Evolutionary conservation across 2,329 filamentous ascomycete species (phyloP).

Genomic region (Geosmithia morbida): DNA sequence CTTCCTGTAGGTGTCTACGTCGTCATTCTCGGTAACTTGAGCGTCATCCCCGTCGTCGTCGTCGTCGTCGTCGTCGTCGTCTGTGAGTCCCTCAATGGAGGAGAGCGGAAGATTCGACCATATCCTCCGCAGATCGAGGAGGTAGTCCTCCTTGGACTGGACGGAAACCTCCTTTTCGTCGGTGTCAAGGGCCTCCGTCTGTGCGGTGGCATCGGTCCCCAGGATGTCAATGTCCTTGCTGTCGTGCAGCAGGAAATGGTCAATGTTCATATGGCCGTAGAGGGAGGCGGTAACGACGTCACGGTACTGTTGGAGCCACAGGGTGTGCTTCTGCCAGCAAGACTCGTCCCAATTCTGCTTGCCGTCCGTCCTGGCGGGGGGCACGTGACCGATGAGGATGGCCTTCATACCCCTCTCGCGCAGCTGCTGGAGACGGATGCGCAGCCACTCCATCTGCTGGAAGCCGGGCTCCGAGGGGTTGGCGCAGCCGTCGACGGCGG

Average conservation of each 20-base stretch:
- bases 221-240: slow-evolving; percentile 56
- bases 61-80: slow-evolving; percentile 6
- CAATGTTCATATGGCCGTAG: slow-evolving; percentile 97
- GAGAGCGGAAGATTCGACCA: slow-evolving; percentile 64
- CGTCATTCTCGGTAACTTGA: slow-evolving; percentile 3
- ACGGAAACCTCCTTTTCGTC: slow-evolving; percentile 43
- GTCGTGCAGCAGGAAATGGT: slow-evolving; percentile 91
- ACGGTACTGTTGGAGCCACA: slow-evolving; percentile 82
- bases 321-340: slow-evolving; percentile 93
- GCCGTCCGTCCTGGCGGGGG: slow-evolving; percentile 70
- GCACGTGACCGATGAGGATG: slow-evolving; percentile 87
- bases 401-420: slow-evolving; percentile 81
- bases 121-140: slow-evolving; percentile 59
- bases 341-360: slow-evolving; percentile 92
- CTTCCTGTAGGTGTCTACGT: slow-evolving; percentile 7
- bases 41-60: neutral
- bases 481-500: slow-evolving; percentile 82
- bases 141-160: slow-evolving; percentile 53
- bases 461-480: slow-evolving; percentile 71
- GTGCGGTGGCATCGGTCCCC: slow-evolving; percentile 17
- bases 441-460: slow-evolving; percentile 92
- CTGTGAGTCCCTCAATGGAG: slow-evolving; percentile 8
- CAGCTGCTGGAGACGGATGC: slow-evolving; percentile 73
- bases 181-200: slow-evolving; percentile 7
- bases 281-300: slow-evolving; percentile 70